These are phyloP conservation scores for Poterioochromonas sp. DNA, from an alignment of 352 stramenopile species.

Conservation along the genomic window DNA sequence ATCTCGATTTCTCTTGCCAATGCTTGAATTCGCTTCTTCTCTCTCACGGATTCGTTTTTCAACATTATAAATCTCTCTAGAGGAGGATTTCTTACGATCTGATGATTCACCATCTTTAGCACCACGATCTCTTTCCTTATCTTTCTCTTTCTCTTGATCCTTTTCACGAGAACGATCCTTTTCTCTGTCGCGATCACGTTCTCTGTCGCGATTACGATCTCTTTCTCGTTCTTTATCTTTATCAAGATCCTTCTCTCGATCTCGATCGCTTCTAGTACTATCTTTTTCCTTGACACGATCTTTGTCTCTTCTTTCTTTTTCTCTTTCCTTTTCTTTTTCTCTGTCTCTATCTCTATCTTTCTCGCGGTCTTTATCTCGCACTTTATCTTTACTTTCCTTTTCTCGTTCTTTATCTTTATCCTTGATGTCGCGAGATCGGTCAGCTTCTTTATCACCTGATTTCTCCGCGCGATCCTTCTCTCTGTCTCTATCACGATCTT, in stretches of 20 bases:
- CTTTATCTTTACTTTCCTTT: too few relatives aligned
- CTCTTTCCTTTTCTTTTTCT: background rate
- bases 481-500: too few relatives aligned
- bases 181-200: background rate
- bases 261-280: background rate
- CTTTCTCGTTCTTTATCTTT: background rate
- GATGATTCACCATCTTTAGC: background rate
- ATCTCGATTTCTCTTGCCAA: background rate
- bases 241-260: background rate
- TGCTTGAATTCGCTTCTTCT: background rate
- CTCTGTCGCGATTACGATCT: background rate
- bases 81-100: background rate
- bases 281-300: background rate
- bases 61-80: background rate
- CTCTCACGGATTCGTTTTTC: background rate
- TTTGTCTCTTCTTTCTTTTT: background rate
- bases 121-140: background rate
- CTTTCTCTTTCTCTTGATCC: background rate
- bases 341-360: background rate
- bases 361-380: background rate
- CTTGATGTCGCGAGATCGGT: too few relatives aligned
- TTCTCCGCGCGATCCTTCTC: too few relatives aligned
- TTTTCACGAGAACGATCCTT: background rate
- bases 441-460: too few relatives aligned
- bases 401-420: too few relatives aligned